Percentiles rank a stretch among this genome's conserved stretches.
phyloP scores from a whole-genome alignment of 2,329 filamentous ascomycete genomes.

The Talaromyces sp. region DNA sequence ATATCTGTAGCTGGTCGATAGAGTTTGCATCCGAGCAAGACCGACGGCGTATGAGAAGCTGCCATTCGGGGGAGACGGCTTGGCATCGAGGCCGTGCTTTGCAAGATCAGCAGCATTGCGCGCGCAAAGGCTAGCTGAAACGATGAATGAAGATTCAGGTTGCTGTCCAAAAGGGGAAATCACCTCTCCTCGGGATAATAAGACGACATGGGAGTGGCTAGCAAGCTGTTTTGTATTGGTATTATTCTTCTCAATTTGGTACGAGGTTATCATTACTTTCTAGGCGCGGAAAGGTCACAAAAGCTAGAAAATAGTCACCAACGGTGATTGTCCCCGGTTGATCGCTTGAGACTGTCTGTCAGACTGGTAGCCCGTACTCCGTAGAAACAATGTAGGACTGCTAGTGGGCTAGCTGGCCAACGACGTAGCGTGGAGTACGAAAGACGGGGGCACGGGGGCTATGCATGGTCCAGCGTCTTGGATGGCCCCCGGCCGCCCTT shows the following conservation, averaged over 20 bases:
- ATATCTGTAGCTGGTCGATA: neutral
- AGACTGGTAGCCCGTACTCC: neutral
- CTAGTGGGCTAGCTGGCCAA: neutral
- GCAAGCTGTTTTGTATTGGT: neutral
- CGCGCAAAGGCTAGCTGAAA: slow-evolving; percentile 10
- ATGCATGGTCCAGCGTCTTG: neutral
- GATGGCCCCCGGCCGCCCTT: neutral
- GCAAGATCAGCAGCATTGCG: neutral
- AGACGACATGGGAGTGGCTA: no score
- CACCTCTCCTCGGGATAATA: neutral
- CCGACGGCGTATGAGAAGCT: slow-evolving; percentile 2
- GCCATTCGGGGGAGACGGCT: neutral
- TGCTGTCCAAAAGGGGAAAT: neutral
- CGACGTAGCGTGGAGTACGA: neutral
- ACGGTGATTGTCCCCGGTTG: neutral
- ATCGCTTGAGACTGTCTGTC: neutral
- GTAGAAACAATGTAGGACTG: neutral
- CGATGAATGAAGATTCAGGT: neutral
- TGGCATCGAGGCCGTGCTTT: neutral
- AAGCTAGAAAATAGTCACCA: neutral
- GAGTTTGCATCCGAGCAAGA: slow-evolving; percentile 6
- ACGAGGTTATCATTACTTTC: neutral
- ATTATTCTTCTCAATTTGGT: neutral
- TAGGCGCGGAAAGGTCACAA: neutral
- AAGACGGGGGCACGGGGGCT: neutral